phyloP scores from a whole-genome alignment of 805 yeast genomes.

The Candida railenensis region DNA sequence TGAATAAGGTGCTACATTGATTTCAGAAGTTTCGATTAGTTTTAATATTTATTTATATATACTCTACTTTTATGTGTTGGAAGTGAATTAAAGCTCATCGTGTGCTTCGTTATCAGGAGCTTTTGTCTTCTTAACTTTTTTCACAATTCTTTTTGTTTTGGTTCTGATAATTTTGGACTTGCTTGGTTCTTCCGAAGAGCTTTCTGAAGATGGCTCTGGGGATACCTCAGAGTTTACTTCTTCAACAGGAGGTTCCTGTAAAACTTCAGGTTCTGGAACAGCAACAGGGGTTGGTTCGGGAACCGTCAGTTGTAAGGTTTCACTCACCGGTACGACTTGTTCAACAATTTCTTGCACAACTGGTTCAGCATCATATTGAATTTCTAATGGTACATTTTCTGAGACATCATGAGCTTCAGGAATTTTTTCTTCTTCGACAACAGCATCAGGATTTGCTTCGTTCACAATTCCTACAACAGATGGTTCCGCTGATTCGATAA shows the following conservation, averaged over 20 bases:
- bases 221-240: background rate
- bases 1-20: background rate
- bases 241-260: background rate
- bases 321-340: background rate
- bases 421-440: background rate
- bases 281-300: background rate
- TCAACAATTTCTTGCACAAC: constrained; percentile 1
- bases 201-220: background rate
- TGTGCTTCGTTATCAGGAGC: constrained; percentile 8
- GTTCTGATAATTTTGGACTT: constrained; percentile 11
- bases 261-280: background rate
- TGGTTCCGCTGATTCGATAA: background rate
- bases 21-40: background rate
- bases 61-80: background rate
- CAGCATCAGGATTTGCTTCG: background rate
- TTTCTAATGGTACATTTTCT: background rate
- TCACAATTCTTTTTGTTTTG: constrained; percentile 2
- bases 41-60: background rate
- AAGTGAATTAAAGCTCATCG: constrained; percentile 12
- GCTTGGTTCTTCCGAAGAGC: background rate
- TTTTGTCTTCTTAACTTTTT: constrained; percentile 10
- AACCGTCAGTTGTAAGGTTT: background rate
- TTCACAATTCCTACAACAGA: background rate
- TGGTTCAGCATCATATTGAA: constrained; percentile 1
- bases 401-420: constrained; percentile 3